Percentiles rank a stretch among this genome's conserved stretches.
phyloP scores from a whole-genome alignment of 352 stramenopile genomes.

The Globisporangium ultimum region DNA sequence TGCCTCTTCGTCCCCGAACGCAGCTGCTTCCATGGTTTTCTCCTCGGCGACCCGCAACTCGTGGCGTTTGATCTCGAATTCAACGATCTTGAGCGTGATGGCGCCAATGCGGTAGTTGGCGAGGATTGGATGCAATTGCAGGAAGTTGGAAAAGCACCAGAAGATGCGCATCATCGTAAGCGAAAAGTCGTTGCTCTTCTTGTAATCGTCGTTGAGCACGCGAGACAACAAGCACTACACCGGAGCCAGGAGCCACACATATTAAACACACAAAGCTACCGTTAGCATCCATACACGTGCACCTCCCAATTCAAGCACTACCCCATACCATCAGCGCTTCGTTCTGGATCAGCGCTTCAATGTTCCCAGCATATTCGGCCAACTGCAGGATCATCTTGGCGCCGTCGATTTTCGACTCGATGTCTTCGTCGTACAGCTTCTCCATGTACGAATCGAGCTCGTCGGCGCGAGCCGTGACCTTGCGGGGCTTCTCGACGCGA shows the following conservation, averaged over 20 bases:
- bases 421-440: conserved; percentile 91
- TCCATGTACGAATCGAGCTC: conserved; percentile 93
- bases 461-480: conserved; percentile 59
- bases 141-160: conserved; percentile 94
- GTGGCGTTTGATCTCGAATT: conserved; percentile 92
- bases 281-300: neutral
- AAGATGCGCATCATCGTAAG: conserved; percentile 95
- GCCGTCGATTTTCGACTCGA: conserved; percentile 83
- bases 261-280: neutral
- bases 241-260: conserved; percentile 1
- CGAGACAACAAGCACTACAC: conserved; percentile 85
- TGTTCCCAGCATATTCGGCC: conserved; percentile 85
- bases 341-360: conserved; percentile 93
- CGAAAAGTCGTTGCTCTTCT: conserved; percentile 92
- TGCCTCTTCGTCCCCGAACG: conserved; percentile 25
- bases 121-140: conserved; percentile 92
- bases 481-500: conserved; percentile 36
- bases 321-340: conserved; percentile 75
- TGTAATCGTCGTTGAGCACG: conserved; percentile 94
- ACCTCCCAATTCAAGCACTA: neutral
- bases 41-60: conserved; percentile 78
- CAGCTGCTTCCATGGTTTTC: conserved; percentile 36
- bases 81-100: conserved; percentile 93
- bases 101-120: conserved; percentile 92
- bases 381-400: conserved; percentile 92